Conservation (phyloP, 345 rosid species). For the Ceriops zippeliana region DNA sequence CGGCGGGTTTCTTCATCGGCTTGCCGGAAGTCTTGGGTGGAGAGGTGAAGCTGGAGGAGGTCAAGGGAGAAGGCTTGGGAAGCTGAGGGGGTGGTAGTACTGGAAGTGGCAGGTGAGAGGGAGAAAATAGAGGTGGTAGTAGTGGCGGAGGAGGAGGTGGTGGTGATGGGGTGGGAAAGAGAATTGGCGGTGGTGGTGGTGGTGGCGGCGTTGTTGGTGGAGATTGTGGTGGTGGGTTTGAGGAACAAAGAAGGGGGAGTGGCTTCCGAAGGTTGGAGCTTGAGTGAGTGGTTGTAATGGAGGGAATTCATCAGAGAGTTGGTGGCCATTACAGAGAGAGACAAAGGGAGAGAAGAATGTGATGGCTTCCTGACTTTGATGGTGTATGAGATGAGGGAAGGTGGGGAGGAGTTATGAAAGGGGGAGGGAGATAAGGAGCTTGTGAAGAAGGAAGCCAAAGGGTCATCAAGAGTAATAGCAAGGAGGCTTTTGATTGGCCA, state of each 20-base stretch:
- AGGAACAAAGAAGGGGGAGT: slow-evolving; percentile 19
- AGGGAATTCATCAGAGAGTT: slow-evolving; percentile 38
- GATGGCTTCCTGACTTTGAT: background rate
- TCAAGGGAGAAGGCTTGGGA: slow-evolving; percentile 50
- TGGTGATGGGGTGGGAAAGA: slow-evolving; percentile 22
- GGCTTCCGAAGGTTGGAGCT: slow-evolving; percentile 25
- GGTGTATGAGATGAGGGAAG: background rate
- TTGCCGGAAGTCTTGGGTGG: slow-evolving; percentile 57
- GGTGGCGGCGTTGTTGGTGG: slow-evolving; percentile 29
- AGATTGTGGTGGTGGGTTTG: slow-evolving; percentile 8
- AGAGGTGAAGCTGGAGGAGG: slow-evolving; percentile 59
- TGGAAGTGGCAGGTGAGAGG: slow-evolving; percentile 20
- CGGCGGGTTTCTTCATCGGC: slow-evolving; percentile 94
- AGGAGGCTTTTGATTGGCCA: slow-evolving; percentile 63
- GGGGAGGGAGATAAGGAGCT: slow-evolving; percentile 17
- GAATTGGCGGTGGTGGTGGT: slow-evolving; percentile 28
- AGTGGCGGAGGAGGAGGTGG: slow-evolving; percentile 22
- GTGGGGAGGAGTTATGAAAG: slow-evolving; percentile 1
- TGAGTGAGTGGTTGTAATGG: slow-evolving; percentile 26
- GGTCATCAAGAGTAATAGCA: slow-evolving; percentile 34
- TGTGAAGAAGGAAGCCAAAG: slow-evolving; percentile 19
- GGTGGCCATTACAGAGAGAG: slow-evolving; percentile 38
- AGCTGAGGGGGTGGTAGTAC: slow-evolving; percentile 31
- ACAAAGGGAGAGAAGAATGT: background rate
- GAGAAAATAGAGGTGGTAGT: slow-evolving; percentile 12